Percentiles rank a stretch among this genome's conserved stretches.
These are phyloP conservation scores for Cryphonectria radicalis DNA, from an alignment of 2,329 filamentous ascomycete species.

Conservation along the genomic window DNA sequence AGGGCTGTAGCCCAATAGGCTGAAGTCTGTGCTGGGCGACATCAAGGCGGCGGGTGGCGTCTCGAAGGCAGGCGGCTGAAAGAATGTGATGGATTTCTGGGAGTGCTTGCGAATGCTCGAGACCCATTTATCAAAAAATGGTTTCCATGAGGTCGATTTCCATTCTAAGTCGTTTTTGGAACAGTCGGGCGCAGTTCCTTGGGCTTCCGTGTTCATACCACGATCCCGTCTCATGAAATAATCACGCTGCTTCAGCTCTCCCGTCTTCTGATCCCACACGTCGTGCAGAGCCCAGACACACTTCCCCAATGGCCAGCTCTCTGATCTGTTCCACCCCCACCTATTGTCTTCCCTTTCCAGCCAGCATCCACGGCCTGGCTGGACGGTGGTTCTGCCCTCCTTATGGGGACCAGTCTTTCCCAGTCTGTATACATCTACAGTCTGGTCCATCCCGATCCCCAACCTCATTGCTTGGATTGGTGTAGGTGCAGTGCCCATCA, in stretches of 20 bases:
- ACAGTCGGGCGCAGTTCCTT: constrained; percentile 6
- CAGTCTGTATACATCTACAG: constrained; percentile 31
- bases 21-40: constrained; percentile 5
- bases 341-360: constrained; percentile 31
- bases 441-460: constrained; percentile 31
- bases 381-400: constrained; percentile 29
- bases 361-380: constrained; percentile 31
- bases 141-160: constrained; percentile 33
- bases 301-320: constrained; percentile 30
- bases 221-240: constrained; percentile 32
- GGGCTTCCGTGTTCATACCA: not conserved
- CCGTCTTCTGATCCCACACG: constrained; percentile 32
- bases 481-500: constrained; percentile 33
- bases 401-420: constrained; percentile 34
- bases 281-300: constrained; percentile 36
- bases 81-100: constrained; percentile 28
- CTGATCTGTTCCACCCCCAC: constrained; percentile 31
- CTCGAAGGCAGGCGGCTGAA: constrained; percentile 33
- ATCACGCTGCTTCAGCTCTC: constrained; percentile 29
- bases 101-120: constrained; percentile 28
- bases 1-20: constrained; percentile 32
- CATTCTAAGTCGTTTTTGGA: constrained; percentile 30
- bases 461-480: constrained; percentile 33
- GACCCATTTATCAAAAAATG: constrained; percentile 31
- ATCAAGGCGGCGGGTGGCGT: constrained; percentile 30